A percentile compares a stretch with the other conserved stretches of the same genome.
Conservation (phyloP, 2,329 filamentous ascomycete species). For the Nothopassalora personata region DNA sequence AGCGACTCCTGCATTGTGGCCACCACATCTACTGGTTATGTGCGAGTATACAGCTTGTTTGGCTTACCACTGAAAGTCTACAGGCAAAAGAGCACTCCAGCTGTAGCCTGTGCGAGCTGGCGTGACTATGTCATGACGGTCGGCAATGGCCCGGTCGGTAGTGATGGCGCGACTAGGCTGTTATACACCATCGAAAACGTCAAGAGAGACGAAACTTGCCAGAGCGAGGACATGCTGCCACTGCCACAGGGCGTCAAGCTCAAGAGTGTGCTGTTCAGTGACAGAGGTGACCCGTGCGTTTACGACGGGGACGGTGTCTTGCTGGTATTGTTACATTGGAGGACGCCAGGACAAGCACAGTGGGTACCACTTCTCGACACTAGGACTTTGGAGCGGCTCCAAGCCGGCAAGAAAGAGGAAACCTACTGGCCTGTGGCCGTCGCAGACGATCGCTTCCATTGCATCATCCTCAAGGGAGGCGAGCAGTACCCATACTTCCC, state of each 20-base stretch:
- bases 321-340: conserved; percentile 85
- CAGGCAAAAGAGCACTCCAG: conserved; percentile 81
- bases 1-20: conserved; percentile 88
- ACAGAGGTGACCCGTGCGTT: conserved; percentile 89
- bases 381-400: conserved; percentile 71
- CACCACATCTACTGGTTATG: conserved; percentile 79
- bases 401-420: conserved; percentile 79
- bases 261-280: conserved; percentile 84
- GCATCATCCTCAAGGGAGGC: conserved; percentile 95
- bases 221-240: conserved; percentile 88
- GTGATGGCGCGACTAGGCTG: conserved; percentile 71
- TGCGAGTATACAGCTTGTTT: conserved; percentile 88
- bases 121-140: conserved; percentile 94
- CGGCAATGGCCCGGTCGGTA: conserved; percentile 80
- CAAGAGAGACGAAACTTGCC: conserved; percentile 87
- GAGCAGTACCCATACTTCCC: conserved; percentile 93
- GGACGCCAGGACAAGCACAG: conserved; percentile 72
- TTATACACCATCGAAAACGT: conserved; percentile 93
- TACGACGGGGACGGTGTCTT: conserved; percentile 91
- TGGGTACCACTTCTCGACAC: conserved; percentile 96
- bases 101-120: conserved; percentile 91
- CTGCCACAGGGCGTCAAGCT: conserved; percentile 68
- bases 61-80: conserved; percentile 86
- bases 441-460: conserved; percentile 87
- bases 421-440: conserved; percentile 94